phyloP scores from a whole-genome alignment of 441 rosid genomes.

The Jatropha podagrica region DNA sequence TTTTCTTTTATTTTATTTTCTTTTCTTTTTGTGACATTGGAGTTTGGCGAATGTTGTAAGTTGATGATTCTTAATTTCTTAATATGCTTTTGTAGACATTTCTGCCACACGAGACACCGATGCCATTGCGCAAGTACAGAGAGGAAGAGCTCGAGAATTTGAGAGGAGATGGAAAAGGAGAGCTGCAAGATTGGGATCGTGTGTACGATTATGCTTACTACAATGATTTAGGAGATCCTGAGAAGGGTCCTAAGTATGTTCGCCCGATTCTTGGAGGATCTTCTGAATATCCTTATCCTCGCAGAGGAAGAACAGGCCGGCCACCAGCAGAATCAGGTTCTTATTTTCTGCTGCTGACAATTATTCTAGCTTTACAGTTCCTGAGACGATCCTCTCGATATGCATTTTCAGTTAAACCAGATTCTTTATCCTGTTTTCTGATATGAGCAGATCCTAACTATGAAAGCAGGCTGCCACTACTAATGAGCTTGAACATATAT shows the following conservation, averaged over 20 bases:
- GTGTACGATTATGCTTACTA: constrained; percentile 76
- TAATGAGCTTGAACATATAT: constrained; percentile 49
- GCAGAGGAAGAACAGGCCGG: constrained; percentile 79
- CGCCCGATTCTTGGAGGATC: constrained; percentile 82
- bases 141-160: constrained; percentile 56
- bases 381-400: no score
- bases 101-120: constrained; percentile 63
- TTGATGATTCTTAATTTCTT: background rate
- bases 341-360: no score
- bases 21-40: background rate
- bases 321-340: constrained; percentile 41
- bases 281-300: constrained; percentile 70
- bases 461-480: constrained; percentile 52
- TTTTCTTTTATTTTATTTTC: no score
- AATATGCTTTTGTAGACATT: constrained; percentile 43
- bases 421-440: background rate
- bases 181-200: constrained; percentile 62
- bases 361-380: no score
- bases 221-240: constrained; percentile 72
- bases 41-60: background rate
- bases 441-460: constrained; percentile 45
- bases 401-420: background rate
- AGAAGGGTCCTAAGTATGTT: constrained; percentile 32
- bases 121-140: constrained; percentile 49
- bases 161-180: constrained; percentile 64